A percentile compares a stretch with the other conserved stretches of the same genome.
Evolutionary conservation across 1,284 basidiomycete species (phyloP).

Genomic region (Irpex sp.): DNA sequence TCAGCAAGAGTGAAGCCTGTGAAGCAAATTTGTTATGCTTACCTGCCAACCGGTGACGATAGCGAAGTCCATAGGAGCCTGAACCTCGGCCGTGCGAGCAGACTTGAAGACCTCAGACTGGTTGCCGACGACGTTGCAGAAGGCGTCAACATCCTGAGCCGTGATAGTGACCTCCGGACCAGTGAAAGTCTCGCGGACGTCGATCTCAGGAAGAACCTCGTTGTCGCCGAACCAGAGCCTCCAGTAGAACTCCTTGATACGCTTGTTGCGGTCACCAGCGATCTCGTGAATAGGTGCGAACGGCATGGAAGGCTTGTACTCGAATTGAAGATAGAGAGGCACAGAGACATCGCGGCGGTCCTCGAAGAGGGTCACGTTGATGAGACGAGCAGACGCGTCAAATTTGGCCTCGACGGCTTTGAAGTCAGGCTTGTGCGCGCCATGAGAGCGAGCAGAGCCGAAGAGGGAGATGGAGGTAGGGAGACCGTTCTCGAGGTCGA

Average conservation of each 20-base stretch:
- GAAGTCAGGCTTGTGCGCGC: slow-evolving; percentile 71
- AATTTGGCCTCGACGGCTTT: slow-evolving; percentile 82
- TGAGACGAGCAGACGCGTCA: slow-evolving; percentile 49
- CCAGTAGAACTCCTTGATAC: slow-evolving; percentile 98
- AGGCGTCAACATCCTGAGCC: slow-evolving; percentile 75
- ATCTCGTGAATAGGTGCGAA: slow-evolving; percentile 95
- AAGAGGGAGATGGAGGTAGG: slow-evolving; percentile 62
- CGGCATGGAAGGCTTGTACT: slow-evolving; percentile 86
- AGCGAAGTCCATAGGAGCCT: slow-evolving; percentile 97
- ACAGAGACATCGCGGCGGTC: slow-evolving; percentile 77
- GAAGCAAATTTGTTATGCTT: slow-evolving; percentile 24
- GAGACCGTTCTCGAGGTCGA: slow-evolving; percentile 43
- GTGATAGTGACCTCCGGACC: slow-evolving; percentile 83
- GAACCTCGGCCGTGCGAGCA: slow-evolving; percentile 62
- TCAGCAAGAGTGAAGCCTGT: slow-evolving; percentile 8
- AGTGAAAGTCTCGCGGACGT: slow-evolving; percentile 75
- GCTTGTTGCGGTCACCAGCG: slow-evolving; percentile 78
- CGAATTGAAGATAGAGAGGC: slow-evolving; percentile 81
- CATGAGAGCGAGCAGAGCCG: slow-evolving; percentile 81
- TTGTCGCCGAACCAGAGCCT: slow-evolving; percentile 92
- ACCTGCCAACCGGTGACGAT: slow-evolving; percentile 98
- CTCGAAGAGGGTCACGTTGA: slow-evolving; percentile 82
- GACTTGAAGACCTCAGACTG: slow-evolving; percentile 89
- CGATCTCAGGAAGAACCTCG: slow-evolving; percentile 69
- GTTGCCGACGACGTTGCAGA: slow-evolving; percentile 94